A percentile compares a stretch with the other conserved stretches of the same genome.
Evolutionary conservation across 306 rosid genomes (phyloP).

Genomic region (Cucurbita pepo): DNA sequence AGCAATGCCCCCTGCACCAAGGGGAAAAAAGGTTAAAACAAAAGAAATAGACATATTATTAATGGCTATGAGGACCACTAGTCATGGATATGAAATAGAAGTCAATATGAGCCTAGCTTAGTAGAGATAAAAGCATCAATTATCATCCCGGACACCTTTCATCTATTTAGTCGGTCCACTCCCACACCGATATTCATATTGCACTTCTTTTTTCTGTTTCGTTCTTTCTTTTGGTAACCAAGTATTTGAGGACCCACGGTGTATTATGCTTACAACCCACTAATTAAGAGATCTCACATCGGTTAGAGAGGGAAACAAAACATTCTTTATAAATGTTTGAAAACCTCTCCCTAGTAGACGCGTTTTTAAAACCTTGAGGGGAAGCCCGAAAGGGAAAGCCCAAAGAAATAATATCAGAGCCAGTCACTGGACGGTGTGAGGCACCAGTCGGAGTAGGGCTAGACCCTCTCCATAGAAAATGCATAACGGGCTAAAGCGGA

Average conservation of each 20-base stretch:
- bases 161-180: neutral
- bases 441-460: too few relatives aligned
- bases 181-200: neutral
- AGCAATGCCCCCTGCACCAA: slow-evolving; percentile 69
- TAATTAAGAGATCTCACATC: too few relatives aligned
- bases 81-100: neutral
- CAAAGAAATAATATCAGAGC: too few relatives aligned
- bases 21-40: neutral
- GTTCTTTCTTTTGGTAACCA: neutral
- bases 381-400: too few relatives aligned
- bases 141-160: neutral
- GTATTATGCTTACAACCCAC: neutral
- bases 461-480: too few relatives aligned
- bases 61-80: neutral
- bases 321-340: too few relatives aligned
- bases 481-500: too few relatives aligned
- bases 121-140: neutral
- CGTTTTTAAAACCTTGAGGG: too few relatives aligned
- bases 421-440: too few relatives aligned
- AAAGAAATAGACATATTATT: neutral
- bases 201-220: neutral
- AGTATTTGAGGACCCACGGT: neutral
- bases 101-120: too few relatives aligned
- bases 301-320: too few relatives aligned
- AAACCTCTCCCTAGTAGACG: too few relatives aligned